Base-by-base conservation (phyloP, 345 rosid genomes). In the Luvunga scandens region DNA sequence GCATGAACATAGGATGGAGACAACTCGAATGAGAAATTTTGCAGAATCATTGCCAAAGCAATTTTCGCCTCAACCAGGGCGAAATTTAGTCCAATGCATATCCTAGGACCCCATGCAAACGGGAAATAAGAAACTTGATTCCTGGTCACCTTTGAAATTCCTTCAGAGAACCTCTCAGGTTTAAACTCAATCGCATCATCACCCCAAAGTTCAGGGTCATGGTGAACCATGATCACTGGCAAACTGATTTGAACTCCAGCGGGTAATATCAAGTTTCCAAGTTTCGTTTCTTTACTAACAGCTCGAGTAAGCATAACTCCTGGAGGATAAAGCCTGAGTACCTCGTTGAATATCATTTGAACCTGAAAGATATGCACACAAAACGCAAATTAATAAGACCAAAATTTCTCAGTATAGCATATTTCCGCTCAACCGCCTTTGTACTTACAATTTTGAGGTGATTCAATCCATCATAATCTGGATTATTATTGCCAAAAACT, bases 381-480 rank as follows among this genome's bases (percentile, higher is more conserved):
- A 4, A 53, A 53, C 21, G 22, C 7, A 16, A 53, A 53, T 53
- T 53, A 19, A 18, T 18, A 53, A 18, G 22, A 53, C 7, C 22
- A 4, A 53, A 53, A 19, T 53, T 19, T 4, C 5, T 53, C 22
- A 53, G 3, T 53, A 13, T 13, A 12, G 50, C 1, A 45, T 12
- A 45, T 3, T 45, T 13, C 14, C 9, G 12, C 3, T 42, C 16
- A 42, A 13, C 7, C 18, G 2, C 57, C 57, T 53, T 61, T 1
- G 2, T 18, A 78, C 89, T 84, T 84, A 86, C 90, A 69, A 86
- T 69, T 80, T 88, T 90, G 10, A 90, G 89, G 78, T 69, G 89
- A 79, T 64, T 76, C 31, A 88, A 39, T 72, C 84, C 78, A 16
- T 84, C 83, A 13, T 73, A 36, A 50, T 79, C 71, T 0, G 88